A percentile compares a stretch with the other conserved stretches of the same genome.
phyloP scores from a whole-genome alignment of 495 filamentous ascomycete genomes.

The Neurospora africana region DNA sequence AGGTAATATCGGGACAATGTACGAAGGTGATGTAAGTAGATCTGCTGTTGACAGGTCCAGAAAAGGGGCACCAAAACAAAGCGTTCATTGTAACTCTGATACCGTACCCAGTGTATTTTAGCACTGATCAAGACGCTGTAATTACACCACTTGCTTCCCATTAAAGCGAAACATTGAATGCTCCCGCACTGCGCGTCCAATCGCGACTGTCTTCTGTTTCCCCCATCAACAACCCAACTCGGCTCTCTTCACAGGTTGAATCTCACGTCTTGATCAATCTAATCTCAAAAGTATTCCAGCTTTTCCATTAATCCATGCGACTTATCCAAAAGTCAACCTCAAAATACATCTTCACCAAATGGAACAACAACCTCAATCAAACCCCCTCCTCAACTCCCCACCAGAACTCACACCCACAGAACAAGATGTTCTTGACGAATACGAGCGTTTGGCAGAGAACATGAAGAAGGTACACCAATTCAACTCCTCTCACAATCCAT shows the following conservation, averaged over 20 bases:
- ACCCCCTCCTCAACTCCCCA: constrained; percentile 21
- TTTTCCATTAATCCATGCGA: neutral
- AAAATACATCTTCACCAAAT: constrained; percentile 8
- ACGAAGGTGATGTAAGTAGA: neutral
- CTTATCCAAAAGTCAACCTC: neutral
- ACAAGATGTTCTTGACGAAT: constrained; percentile 91
- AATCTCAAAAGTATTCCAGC: neutral
- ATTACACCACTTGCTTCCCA: neutral
- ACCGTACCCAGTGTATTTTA: neutral
- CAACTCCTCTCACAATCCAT: too few relatives aligned
- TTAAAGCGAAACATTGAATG: neutral
- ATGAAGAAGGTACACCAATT: constrained; percentile 62
- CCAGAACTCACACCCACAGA: constrained; percentile 65
- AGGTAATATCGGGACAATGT: neutral
- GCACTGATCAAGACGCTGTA: neutral
- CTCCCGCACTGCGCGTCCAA: neutral
- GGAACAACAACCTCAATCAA: constrained; percentile 18
- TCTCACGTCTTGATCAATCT: neutral
- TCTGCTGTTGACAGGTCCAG: neutral
- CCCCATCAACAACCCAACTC: neutral
- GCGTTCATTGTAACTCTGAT: neutral
- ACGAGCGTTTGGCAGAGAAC: constrained; percentile 74
- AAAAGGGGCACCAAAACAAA: neutral
- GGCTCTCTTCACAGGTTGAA: neutral
- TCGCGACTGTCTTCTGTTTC: neutral